Evolutionary conservation across 164 flowering plant species (phyloP).

Genomic region (Annona squamosa): DNA sequence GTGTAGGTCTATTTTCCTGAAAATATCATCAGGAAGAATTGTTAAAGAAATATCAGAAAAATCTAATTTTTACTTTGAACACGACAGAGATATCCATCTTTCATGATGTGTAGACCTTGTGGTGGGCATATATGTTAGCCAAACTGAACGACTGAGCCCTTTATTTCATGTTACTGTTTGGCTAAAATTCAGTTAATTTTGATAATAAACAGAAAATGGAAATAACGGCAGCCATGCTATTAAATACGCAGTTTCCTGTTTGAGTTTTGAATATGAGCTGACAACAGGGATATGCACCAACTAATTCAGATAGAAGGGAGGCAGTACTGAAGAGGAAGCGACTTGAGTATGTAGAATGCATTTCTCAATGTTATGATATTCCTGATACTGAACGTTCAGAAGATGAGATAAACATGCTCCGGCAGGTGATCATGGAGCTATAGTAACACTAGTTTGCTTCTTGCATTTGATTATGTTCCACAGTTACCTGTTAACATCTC

Average conservation of each 20-base stretch:
- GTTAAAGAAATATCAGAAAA: neutral
- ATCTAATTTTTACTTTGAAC: neutral
- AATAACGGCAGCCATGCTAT: neutral
- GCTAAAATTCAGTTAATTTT: neutral
- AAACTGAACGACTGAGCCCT: neutral
- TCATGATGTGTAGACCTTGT: neutral
- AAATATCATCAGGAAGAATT: no score
- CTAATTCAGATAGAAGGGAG: constrained; percentile 99
- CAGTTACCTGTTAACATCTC: constrained; percentile 2
- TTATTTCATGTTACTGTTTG: constrained; percentile 1
- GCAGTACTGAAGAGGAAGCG: constrained; percentile 85
- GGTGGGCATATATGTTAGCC: neutral
- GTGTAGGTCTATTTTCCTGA: no score
- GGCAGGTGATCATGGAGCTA: constrained; percentile 49
- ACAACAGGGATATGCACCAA: constrained; percentile 99
- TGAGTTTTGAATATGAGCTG: constrained; percentile 58
- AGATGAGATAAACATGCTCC: constrained; percentile 95
- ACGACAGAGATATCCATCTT: neutral
- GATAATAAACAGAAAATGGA: neutral
- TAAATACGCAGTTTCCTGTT: constrained; percentile 19
- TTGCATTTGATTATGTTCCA: neutral
- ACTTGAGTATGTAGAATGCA: constrained; percentile 82
- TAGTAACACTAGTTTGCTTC: neutral
- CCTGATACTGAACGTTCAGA: constrained; percentile 88
- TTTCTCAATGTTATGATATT: constrained; percentile 83